Conservation (phyloP, 2,329 filamentous ascomycete species). For the Parastagonospora nodorum region DNA sequence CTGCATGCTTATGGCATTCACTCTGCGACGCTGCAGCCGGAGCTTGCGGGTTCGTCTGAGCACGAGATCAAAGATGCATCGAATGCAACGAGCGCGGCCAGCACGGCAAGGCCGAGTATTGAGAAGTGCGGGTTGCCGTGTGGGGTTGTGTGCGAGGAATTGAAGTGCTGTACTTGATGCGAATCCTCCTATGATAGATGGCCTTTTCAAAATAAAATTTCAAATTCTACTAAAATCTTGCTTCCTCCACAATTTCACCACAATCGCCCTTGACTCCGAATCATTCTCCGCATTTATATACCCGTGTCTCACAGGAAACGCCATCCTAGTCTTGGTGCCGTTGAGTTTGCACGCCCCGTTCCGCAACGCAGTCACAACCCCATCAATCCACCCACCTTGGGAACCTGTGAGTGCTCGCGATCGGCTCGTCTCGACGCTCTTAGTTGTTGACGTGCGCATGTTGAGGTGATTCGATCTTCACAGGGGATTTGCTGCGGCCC, state of each 20-base stretch:
- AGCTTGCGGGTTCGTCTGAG: slow-evolving; percentile 44
- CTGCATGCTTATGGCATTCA: slow-evolving; percentile 76
- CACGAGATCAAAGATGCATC: slow-evolving; percentile 4
- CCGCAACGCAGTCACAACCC: too few species aligned
- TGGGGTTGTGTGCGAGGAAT: slow-evolving; percentile 55
- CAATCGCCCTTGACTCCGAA: too few species aligned
- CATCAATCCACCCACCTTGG: too few species aligned
- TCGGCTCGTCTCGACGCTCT: too few species aligned
- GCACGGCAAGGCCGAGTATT: slow-evolving; percentile 29
- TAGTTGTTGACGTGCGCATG: too few species aligned
- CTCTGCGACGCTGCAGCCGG: slow-evolving; percentile 72
- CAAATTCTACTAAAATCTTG: not conserved
- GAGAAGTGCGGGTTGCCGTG: slow-evolving; percentile 60
- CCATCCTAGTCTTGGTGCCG: too few species aligned
- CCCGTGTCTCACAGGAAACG: too few species aligned
- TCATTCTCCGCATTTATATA: too few species aligned
- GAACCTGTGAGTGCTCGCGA: too few species aligned
- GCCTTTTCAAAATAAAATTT: not conserved
- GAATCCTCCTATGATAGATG: not conserved
- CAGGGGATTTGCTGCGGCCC: too few species aligned
- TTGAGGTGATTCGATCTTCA: too few species aligned
- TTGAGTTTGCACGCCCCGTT: too few species aligned
- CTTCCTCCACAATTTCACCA: not conserved
- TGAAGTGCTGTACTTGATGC: slow-evolving; percentile 52
- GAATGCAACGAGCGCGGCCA: slow-evolving; percentile 12